Base-by-base conservation (phyloP, 306 rosid species). In the Pueraria montana region DNA sequence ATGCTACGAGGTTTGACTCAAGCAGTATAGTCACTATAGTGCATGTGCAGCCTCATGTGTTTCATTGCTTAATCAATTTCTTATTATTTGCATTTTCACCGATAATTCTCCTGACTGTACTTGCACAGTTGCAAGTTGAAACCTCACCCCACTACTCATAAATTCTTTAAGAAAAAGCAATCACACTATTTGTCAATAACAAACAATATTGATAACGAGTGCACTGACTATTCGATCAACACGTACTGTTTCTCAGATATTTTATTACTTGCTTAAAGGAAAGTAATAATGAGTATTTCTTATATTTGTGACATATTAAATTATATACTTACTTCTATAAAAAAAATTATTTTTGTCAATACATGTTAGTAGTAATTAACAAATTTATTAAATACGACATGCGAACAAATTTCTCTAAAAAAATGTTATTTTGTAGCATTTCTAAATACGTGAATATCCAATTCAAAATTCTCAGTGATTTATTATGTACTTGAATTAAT, bases 1-100 rank as follows among this genome's bases (percentile, higher is more conserved):
- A 59, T 56, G 68, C 74, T 74, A 75, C 74, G 56, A 80, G 81
- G 87, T 75, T 80, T 85, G 88, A 85, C 79, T 68, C 40, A 23
- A 27, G 56, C 80, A 80, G 49, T 67, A 17, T 73, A 79, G 53
- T 2, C 77, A 80, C 58, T 67, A 21, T 73, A 79, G 43, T 2
- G 65, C 52, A 65, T 79, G 72, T 84, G 84, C 73, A 58, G 27
- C 64, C 14, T 23, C 55, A 2, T 32, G 43, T 70, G n/a, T 77
- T 53, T 14, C 20, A 9, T 30, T 45, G 61, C 34, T 77, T 20
- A 18, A 36, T 80, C 48, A 49, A 55, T 67, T 78, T 78, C 21
- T 32, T 69, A 20, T 68, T 46, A 42, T 69, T 46, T 50, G 18
- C 6, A 16, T 78, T 38, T 69, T 72, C 59, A 24, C 67, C 9